Conservation (phyloP, 148 eudicot species). For the Vaccinium corymbosum region DNA sequence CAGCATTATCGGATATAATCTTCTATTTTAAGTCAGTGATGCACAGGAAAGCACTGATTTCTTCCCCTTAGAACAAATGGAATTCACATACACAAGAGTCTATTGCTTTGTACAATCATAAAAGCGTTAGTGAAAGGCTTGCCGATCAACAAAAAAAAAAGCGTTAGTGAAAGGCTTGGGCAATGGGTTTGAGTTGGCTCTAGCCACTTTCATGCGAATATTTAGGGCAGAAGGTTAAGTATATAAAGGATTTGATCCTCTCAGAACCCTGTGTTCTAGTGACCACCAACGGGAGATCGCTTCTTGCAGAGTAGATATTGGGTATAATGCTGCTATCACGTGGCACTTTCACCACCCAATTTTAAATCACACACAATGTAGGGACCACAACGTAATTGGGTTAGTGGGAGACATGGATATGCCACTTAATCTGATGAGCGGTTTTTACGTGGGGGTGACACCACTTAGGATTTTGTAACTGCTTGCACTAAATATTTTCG, state of each 20-base stretch:
- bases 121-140: neutral
- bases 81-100: neutral
- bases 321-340: neutral
- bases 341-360: too few species aligned
- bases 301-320: neutral
- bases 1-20: neutral
- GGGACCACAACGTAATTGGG: too few species aligned
- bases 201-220: conserved; percentile 7
- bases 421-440: too few species aligned
- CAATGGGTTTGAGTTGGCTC: neutral
- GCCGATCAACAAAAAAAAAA: neutral
- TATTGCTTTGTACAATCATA: neutral
- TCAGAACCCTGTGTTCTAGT: neutral
- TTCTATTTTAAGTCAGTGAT: neutral
- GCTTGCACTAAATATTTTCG: too few species aligned
- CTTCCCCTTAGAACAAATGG: neutral
- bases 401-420: too few species aligned
- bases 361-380: too few species aligned
- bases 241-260: neutral
- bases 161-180: neutral
- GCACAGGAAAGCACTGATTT: neutral
- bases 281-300: neutral
- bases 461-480: too few species aligned
- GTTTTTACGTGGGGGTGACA: too few species aligned
- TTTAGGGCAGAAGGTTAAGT: neutral